phyloP scores from a whole-genome alignment of 371 early-diverging fungal species.

The Phascolomyces articulosus region DNA sequence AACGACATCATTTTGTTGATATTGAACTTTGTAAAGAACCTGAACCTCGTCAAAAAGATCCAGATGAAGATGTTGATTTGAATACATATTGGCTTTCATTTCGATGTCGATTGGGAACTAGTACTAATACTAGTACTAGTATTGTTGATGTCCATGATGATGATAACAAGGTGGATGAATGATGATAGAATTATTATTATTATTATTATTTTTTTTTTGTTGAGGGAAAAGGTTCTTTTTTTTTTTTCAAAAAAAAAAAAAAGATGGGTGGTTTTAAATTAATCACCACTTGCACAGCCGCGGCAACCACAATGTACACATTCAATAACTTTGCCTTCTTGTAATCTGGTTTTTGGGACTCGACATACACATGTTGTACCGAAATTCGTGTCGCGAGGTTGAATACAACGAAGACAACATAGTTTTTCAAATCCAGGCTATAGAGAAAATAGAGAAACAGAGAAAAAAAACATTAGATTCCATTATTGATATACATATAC shows the following conservation, averaged over 20 bases:
- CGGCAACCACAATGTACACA: constrained; percentile 96
- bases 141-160: no score
- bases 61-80: neutral
- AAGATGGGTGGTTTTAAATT: no score
- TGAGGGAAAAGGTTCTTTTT: neutral
- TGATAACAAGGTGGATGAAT: no score
- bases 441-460: no score
- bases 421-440: constrained; percentile 97
- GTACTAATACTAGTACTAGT: no score
- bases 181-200: no score
- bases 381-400: constrained; percentile 96
- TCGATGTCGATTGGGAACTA: neutral
- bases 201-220: no score
- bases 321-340: constrained; percentile 88
- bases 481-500: no score
- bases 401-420: constrained; percentile 97
- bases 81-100: constrained; percentile 11
- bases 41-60: constrained; percentile 5
- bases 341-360: constrained; percentile 91
- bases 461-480: no score
- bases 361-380: constrained; percentile 98
- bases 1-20: constrained; percentile 20
- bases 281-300: constrained; percentile 69
- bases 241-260: neutral
- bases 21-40: constrained; percentile 25